A percentile compares a stretch with the other conserved stretches of the same genome.
Conservation (phyloP, 2,329 filamentous ascomycete genomes). For the Ophiocordyceps camponoti-leonardi region DNA sequence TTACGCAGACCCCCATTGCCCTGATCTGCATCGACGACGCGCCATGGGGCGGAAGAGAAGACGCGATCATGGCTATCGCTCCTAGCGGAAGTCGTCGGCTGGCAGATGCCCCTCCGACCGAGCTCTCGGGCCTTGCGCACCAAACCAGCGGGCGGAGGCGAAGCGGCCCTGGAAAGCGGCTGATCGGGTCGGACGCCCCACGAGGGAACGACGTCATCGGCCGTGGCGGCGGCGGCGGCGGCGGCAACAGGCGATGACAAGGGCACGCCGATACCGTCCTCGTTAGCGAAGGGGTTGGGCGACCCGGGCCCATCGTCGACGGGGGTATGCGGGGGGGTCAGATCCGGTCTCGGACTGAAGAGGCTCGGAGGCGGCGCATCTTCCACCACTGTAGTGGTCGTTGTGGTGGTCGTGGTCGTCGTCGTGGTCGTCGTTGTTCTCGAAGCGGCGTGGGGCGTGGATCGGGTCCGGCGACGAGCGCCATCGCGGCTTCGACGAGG, state of each 20-base stretch:
- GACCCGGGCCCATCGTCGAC: conserved; percentile 23
- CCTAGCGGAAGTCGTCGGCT: conserved; percentile 31
- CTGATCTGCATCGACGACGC: conserved; percentile 68
- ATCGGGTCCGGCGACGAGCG: conserved; percentile 8
- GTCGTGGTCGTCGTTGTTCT: conserved; percentile 4
- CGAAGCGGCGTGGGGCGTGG: background rate
- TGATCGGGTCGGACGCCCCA: conserved; percentile 68
- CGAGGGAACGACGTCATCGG: conserved; percentile 56
- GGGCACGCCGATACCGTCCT: conserved; percentile 41
- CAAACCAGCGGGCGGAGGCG: conserved; percentile 59
- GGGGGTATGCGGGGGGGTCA: conserved; percentile 39
- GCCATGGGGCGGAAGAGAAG: conserved; percentile 69
- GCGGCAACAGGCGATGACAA: conserved; percentile 33
- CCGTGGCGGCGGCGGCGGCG: conserved; percentile 39
- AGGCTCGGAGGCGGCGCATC: conserved; percentile 31
- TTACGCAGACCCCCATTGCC: conserved; percentile 88
- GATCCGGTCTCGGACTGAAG: conserved; percentile 26
- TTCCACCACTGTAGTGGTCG: conserved; percentile 7
- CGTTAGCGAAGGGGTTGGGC: conserved; percentile 36
- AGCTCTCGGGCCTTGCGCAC: conserved; percentile 40
- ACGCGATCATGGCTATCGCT: conserved; percentile 50
- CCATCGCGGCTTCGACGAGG: conserved; percentile 18
- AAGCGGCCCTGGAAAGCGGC: conserved; percentile 56
- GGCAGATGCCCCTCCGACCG: conserved; percentile 37
- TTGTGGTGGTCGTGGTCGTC: conserved; percentile 5